Percentiles rank a stretch among this genome's conserved stretches.
phyloP scores from a whole-genome alignment of 805 yeast genomes.

The Brettanomyces sp. region DNA sequence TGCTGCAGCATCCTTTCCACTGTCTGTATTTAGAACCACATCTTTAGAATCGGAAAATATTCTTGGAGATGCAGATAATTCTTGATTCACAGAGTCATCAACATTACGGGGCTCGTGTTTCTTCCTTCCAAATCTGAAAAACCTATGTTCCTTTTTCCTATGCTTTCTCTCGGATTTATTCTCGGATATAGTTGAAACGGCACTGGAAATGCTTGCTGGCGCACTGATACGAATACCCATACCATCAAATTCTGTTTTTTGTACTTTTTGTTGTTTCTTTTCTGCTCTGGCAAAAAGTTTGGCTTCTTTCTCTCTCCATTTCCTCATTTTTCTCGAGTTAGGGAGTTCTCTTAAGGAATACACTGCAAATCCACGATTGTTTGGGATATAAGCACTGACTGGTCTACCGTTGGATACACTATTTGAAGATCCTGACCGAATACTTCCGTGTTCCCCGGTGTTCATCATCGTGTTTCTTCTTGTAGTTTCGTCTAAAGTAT shows the following conservation, averaged over 20 bases:
- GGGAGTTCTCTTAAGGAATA: slow-evolving; percentile 21
- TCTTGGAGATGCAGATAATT: too few species aligned
- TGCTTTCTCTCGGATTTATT: not conserved
- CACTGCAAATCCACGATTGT: slow-evolving; percentile 16
- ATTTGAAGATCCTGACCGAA: not conserved
- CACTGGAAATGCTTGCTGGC: too few species aligned
- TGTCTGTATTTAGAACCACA: too few species aligned
- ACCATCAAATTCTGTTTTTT: not conserved
- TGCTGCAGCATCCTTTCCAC: too few species aligned
- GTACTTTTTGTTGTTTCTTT: not conserved
- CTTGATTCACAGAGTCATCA: too few species aligned
- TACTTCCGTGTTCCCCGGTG: slow-evolving; percentile 3
- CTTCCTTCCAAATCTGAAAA: slow-evolving; percentile 1
- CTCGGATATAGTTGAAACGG: too few species aligned
- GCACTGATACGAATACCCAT: too few species aligned
- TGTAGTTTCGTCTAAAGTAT: slow-evolving; percentile 17
- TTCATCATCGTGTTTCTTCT: slow-evolving; percentile 19
- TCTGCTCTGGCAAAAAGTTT: not conserved
- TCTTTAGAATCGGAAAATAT: too few species aligned
- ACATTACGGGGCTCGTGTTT: not conserved
- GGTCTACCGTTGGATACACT: not conserved
- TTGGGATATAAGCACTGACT: not conserved
- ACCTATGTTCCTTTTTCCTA: not conserved
- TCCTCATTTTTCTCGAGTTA: not conserved
- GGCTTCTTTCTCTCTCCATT: not conserved